These are phyloP conservation scores for Pythium dissotocum DNA, from an alignment of 352 stramenopile species.

Conservation along the genomic window DNA sequence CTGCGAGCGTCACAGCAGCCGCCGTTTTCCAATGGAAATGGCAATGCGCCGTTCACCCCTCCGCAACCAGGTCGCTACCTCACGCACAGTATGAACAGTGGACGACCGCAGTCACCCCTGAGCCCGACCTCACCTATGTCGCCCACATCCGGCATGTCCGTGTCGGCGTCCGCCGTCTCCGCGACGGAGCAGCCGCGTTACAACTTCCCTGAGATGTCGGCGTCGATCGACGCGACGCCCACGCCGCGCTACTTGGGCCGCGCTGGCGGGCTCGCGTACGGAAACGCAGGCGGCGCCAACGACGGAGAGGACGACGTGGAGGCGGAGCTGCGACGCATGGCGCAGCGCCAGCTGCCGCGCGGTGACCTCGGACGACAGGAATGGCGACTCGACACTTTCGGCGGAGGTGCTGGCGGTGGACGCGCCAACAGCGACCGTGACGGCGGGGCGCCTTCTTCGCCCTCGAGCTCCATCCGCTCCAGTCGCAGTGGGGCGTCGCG, in stretches of 20 bases:
- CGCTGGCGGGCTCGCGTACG: slow-evolving; percentile 22
- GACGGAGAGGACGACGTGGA: slow-evolving; percentile 73
- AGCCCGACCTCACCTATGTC: slow-evolving; percentile 57
- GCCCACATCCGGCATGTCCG: slow-evolving; percentile 68
- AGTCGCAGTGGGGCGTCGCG: slow-evolving; percentile 32
- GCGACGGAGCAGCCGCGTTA: slow-evolving; percentile 75
- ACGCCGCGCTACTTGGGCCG: slow-evolving; percentile 77
- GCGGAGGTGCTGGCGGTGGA: slow-evolving; percentile 2
- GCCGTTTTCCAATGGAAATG: neutral
- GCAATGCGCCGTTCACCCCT: slow-evolving; percentile 16
- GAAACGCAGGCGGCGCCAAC: slow-evolving; percentile 18
- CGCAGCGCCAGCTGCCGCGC: slow-evolving; percentile 72
- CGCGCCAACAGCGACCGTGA: slow-evolving; percentile 15
- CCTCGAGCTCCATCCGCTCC: slow-evolving; percentile 45
- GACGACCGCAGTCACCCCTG: slow-evolving; percentile 31
- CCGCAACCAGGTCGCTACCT: slow-evolving; percentile 40
- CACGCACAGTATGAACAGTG: slow-evolving; percentile 29
- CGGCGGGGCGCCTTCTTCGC: slow-evolving; percentile 34
- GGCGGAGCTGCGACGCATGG: slow-evolving; percentile 73
- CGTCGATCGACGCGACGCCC: slow-evolving; percentile 77
- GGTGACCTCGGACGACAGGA: slow-evolving; percentile 77
- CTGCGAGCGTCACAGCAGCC: slow-evolving; percentile 21
- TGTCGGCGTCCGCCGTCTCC: slow-evolving; percentile 79
- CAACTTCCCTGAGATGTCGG: slow-evolving; percentile 77
- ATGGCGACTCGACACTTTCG: slow-evolving; percentile 71